These are phyloP conservation scores for Albifimbria verrucaria DNA, from an alignment of 2,329 filamentous ascomycete species.

Conservation along the genomic window DNA sequence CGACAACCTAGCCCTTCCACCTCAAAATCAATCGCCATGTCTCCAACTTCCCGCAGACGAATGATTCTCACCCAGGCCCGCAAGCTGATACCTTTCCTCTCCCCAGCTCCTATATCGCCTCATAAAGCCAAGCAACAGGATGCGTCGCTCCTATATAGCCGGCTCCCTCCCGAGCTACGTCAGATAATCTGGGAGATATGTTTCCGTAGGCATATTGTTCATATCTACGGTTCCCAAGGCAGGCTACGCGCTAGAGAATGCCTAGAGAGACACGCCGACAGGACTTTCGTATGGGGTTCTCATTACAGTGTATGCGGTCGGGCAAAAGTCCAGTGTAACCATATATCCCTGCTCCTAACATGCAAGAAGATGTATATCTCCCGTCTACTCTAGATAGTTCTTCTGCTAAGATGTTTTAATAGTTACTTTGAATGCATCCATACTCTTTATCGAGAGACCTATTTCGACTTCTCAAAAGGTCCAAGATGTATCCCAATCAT, in stretches of 20 bases:
- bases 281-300: neutral
- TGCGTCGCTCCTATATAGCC: conserved; percentile 9
- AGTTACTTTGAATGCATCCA: conserved; percentile 14
- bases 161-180: conserved; percentile 11
- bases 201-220: conserved; percentile 10
- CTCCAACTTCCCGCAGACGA: conserved; percentile 6
- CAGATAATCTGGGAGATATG: conserved; percentile 13
- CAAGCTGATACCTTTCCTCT: conserved; percentile 10
- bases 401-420: conserved; percentile 5
- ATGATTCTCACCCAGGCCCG: conserved; percentile 9
- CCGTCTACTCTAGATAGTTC: conserved; percentile 2
- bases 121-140: conserved; percentile 9
- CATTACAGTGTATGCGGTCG: neutral
- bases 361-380: conserved; percentile 13
- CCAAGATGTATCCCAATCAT: neutral
- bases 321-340: conserved; percentile 4
- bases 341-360: conserved; percentile 9
- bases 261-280: conserved; percentile 2
- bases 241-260: conserved; percentile 10
- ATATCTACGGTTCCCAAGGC: conserved; percentile 4
- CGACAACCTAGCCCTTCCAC: no score
- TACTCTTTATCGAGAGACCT: conserved; percentile 11
- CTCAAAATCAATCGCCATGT: neutral
- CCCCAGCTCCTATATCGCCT: conserved; percentile 13
- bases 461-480: conserved; percentile 11